Evolutionary conservation across 1,284 basidiomycete genomes (phyloP).

Genomic region (Marasmius oreades): DNA sequence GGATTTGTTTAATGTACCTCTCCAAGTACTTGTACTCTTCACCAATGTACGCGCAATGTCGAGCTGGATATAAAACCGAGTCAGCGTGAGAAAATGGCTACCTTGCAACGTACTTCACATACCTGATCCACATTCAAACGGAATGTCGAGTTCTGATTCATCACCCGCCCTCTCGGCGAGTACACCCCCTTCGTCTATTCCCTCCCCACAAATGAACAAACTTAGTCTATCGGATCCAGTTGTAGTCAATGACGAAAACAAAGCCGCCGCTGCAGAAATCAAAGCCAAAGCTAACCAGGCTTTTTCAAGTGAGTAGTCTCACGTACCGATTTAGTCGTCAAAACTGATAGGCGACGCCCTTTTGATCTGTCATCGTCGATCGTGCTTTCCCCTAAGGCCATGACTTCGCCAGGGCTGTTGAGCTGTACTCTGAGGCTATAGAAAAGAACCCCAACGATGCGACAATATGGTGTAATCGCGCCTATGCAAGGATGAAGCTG

Average conservation of each 20-base stretch:
- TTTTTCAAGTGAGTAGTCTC: constrained; percentile 58
- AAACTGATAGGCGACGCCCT: neutral
- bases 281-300: constrained; percentile 87
- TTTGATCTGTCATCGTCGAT: neutral
- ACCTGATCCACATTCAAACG: constrained; percentile 7
- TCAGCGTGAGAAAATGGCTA: neutral
- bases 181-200: constrained; percentile 47
- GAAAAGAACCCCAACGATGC: constrained; percentile 75
- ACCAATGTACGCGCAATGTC: no score
- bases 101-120: neutral
- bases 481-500: constrained; percentile 73
- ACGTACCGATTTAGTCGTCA: neutral
- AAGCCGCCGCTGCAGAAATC: constrained; percentile 60
- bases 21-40: no score
- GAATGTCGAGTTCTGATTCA: constrained; percentile 32
- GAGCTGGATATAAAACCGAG: no score
- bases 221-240: constrained; percentile 42
- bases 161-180: constrained; percentile 42
- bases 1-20: no score
- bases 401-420: constrained; percentile 59
- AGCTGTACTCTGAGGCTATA: constrained; percentile 76
- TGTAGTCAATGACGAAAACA: constrained; percentile 64
- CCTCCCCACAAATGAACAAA: constrained; percentile 54
- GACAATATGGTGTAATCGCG: constrained; percentile 79
- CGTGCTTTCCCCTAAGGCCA: constrained; percentile 11